These are phyloP conservation scores for Gynandropsis gynandra DNA, from an alignment of 345 rosid species.

Conservation along the genomic window DNA sequence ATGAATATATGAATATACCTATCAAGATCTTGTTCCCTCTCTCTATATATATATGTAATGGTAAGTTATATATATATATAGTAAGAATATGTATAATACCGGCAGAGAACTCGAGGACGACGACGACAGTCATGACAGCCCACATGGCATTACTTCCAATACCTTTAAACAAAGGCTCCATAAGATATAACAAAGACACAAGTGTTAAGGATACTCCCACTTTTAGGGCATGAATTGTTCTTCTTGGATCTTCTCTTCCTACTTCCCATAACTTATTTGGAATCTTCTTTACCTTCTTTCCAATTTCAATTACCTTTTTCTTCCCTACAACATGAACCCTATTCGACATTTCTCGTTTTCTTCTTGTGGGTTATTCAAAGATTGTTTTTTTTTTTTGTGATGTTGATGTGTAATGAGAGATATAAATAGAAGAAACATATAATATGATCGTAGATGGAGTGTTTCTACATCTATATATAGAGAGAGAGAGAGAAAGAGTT, in stretches of 20 bases:
- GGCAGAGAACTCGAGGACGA: slow-evolving; percentile 72
- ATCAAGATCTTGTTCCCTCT: too few species aligned
- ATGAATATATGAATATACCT: not conserved
- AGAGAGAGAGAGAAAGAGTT: too few species aligned
- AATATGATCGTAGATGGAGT: too few species aligned
- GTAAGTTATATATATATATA: too few species aligned
- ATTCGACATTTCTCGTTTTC: slow-evolving; percentile 20
- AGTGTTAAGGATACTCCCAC: slow-evolving; percentile 67
- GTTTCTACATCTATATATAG: too few species aligned
- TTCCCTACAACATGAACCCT: slow-evolving; percentile 35
- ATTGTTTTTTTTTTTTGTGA: too few species aligned
- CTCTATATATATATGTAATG: not conserved
- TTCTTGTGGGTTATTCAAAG: too few species aligned
- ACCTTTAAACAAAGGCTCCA: slow-evolving; percentile 59
- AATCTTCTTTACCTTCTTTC: slow-evolving; percentile 33
- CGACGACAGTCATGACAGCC: slow-evolving; percentile 87
- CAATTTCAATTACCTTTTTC: slow-evolving; percentile 11
- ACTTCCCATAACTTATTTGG: slow-evolving; percentile 36
- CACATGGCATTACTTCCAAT: slow-evolving; percentile 60
- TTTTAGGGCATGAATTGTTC: slow-evolving; percentile 64
- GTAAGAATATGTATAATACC: too few species aligned
- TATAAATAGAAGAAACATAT: too few species aligned
- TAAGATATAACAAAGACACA: slow-evolving; percentile 54
- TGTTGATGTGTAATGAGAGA: too few species aligned
- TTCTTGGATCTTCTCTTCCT: slow-evolving; percentile 72